Evolutionary conservation across 129 eudicot species (phyloP).

Genomic region (Ambrosia artemisiifolia): DNA sequence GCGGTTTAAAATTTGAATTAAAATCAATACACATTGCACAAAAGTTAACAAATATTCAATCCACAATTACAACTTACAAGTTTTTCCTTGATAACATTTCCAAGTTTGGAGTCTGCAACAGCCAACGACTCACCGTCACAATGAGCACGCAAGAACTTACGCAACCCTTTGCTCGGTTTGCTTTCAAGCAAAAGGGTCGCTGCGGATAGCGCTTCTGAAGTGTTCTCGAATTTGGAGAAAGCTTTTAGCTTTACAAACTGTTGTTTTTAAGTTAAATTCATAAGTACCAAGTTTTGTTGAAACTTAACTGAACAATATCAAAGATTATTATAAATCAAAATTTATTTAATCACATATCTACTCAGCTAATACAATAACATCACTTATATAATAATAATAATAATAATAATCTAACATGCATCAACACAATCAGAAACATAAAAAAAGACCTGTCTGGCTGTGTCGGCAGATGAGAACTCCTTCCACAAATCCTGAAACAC

Average conservation of each 20-base stretch:
- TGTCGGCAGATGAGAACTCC: constrained; percentile 35
- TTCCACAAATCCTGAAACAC: constrained; percentile 29
- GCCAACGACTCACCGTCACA: constrained; percentile 86
- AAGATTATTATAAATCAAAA: not conserved
- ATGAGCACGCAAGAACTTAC: constrained; percentile 89
- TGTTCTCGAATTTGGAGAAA: constrained; percentile 91
- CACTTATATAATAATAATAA: too few species aligned
- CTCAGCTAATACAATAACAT: too few species aligned
- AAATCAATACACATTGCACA: not conserved
- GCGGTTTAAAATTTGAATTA: not conserved
- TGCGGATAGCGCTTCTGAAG: constrained; percentile 72
- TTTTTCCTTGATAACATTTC: constrained; percentile 77
- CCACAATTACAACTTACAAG: constrained; percentile 48
- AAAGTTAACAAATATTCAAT: not conserved
- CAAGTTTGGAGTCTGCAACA: constrained; percentile 84
- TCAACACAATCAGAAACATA: not conserved
- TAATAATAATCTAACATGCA: not conserved
- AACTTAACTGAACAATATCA: not conserved
- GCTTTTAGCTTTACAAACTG: constrained; percentile 92
- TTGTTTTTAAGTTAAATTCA: not conserved
- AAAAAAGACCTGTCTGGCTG: constrained; percentile 29
- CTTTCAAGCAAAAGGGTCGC: constrained; percentile 67
- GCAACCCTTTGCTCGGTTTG: constrained; percentile 82
- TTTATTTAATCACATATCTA: not conserved
- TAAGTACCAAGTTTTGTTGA: constrained; percentile 6